A percentile compares a stretch with the other conserved stretches of the same genome.
Evolutionary conservation across 768 basidiomycete species (phyloP).

Genomic region (Termitomyces titanicus): DNA sequence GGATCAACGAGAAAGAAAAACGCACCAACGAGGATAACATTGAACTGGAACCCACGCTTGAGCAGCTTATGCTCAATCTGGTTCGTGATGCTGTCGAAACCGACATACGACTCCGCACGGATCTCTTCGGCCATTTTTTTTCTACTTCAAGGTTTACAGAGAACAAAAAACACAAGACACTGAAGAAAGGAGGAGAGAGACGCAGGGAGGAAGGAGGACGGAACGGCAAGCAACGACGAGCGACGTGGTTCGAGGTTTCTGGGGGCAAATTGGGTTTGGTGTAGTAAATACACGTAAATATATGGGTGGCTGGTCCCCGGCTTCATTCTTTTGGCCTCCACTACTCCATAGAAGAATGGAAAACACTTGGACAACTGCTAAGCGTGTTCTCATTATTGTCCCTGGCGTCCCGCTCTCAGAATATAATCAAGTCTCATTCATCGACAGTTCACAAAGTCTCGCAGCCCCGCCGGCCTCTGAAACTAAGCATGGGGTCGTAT

Average conservation of each 20-base stretch:
- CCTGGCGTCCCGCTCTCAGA: too few species aligned
- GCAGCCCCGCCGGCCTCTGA: too few species aligned
- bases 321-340: neutral
- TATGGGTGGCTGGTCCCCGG: slow-evolving; percentile 8
- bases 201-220: neutral
- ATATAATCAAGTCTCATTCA: too few species aligned
- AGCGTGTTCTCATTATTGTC: too few species aligned
- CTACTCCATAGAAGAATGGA: too few species aligned
- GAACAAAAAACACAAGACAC: neutral
- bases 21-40: slow-evolving; percentile 94
- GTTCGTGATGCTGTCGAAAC: slow-evolving; percentile 95
- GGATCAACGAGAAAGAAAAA: slow-evolving; percentile 15
- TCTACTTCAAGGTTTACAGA: neutral
- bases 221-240: slow-evolving; percentile 2
- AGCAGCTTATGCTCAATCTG: slow-evolving; percentile 99
- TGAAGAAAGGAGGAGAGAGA: neutral
- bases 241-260: slow-evolving; percentile 17
- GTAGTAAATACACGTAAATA: slow-evolving; percentile 16
- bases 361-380: too few species aligned
- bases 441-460: too few species aligned
- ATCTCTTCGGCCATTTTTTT: slow-evolving; percentile 60
- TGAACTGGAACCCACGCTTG: slow-evolving; percentile 99
- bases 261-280: slow-evolving; percentile 15
- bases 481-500: too few species aligned
- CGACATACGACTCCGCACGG: slow-evolving; percentile 89